Base-by-base conservation (phyloP, 805 yeast genomes). In the Ogataea neopini region DNA sequence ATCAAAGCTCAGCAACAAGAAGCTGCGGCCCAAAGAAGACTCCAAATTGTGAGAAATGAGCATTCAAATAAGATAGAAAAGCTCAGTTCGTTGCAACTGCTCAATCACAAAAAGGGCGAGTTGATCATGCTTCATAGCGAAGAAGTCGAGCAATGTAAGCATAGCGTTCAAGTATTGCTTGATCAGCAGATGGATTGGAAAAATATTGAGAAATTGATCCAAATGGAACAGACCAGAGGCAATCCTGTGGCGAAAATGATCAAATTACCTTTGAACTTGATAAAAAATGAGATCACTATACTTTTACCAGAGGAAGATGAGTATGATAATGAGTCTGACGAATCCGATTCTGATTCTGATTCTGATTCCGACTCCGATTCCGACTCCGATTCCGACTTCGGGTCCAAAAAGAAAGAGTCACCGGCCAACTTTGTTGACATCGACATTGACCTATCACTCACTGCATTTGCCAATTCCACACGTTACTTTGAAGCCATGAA, bases 121-220 rank as follows among this genome's bases (percentile, higher is more conserved):
- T 70, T 86, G 4, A 82, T 92, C 23, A 84, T 87, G 51, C 69
- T 75, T 30, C 75, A 86, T 62, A 85, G 92, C 4, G 81, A 81
- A 22, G 56, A 79, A 20, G 89, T 91, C 4, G 94, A 86, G 42
- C 79, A 79, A 14, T 89, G 94, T 40, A 84, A 79, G 49, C 65
- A 62, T 6, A 83, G 86, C 2, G 86, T 92, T 4, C 85, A 83
- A 49, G 69, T 72, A 1, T 68, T 89, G 45, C 52, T 90, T 4
- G 83, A 84, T 47, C 94, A 88, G 60, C 91, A 88, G 53, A 88
- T 89, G 88, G 97, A 92, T 63, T 92, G 99, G 99, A 78, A 79
- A 36, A 85, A 88, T 50, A 91, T 91, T 52, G 96, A 86, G 61
- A 81, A 83, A 52, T 67, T 86, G 48, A 83, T 92, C 43, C 69